These are phyloP conservation scores for Fusarium nematophilum DNA, from an alignment of 2,329 filamentous ascomycete genomes.

Conservation along the genomic window DNA sequence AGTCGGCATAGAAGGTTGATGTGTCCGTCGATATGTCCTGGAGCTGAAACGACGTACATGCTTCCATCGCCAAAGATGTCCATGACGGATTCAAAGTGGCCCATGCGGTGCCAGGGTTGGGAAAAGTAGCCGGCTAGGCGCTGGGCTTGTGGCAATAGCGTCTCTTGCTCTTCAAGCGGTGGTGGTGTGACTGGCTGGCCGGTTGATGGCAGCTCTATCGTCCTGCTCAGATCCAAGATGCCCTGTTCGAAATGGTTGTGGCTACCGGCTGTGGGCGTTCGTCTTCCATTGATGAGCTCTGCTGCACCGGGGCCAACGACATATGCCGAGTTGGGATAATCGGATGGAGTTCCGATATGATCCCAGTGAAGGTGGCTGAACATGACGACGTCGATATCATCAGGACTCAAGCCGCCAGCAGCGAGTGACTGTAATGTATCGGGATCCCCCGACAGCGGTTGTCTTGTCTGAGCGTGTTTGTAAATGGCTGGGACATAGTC, in stretches of 20 bases:
- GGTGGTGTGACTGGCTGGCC: not conserved
- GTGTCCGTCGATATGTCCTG: conserved; percentile 17
- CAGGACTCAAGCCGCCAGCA: not conserved
- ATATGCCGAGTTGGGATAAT: conserved; percentile 13
- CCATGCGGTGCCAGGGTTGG: conserved; percentile 3
- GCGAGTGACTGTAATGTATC: conserved; percentile 1
- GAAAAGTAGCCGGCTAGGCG: no score
- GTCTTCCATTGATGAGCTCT: not conserved
- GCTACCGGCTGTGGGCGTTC: not conserved
- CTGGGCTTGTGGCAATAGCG: no score
- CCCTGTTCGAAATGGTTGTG: conserved; percentile 16
- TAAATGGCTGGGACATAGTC: conserved; percentile 9
- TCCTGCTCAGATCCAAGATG: conserved; percentile 4
- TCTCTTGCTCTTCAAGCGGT: not conserved
- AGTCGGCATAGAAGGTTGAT: conserved; percentile 19
- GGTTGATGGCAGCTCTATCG: conserved; percentile 10
- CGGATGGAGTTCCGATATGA: conserved; percentile 19
- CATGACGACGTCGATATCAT: conserved; percentile 15
- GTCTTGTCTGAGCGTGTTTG: conserved; percentile 8
- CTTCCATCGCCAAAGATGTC: conserved; percentile 22
- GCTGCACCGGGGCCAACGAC: conserved; percentile 12
- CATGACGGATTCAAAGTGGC: not conserved
- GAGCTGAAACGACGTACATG: conserved; percentile 10
- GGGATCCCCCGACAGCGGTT: conserved; percentile 5
- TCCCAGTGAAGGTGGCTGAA: conserved; percentile 29